Evolutionary conservation across 2,329 filamentous ascomycete genomes (phyloP).

Genomic region (Trematosphaeria pertusa): DNA sequence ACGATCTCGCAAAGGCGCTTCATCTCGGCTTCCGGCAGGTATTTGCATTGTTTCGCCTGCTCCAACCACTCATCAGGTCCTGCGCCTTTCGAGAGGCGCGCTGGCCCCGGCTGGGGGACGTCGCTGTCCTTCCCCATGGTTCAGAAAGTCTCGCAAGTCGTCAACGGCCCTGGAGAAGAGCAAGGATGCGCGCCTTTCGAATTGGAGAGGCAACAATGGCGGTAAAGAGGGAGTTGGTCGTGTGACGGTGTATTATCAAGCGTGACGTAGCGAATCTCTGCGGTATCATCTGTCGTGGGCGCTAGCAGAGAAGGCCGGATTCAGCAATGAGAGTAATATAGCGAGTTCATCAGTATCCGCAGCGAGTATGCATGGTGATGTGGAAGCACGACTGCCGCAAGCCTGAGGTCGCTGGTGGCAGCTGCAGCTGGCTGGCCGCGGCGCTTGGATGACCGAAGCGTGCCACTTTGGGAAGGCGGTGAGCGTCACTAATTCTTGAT

Average conservation of each 20-base stretch:
- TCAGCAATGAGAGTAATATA: constrained; percentile 5
- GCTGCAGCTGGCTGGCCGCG: constrained; percentile 13
- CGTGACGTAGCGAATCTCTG: constrained; percentile 34
- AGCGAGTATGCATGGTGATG: constrained; percentile 24
- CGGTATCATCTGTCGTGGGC: constrained; percentile 26
- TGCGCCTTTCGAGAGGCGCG: constrained; percentile 80
- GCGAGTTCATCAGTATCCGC: constrained; percentile 4
- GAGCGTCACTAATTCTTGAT: neutral
- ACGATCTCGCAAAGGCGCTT: constrained; percentile 99
- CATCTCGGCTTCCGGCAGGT: constrained; percentile 95
- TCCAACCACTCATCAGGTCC: constrained; percentile 96
- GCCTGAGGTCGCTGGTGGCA: constrained; percentile 11
- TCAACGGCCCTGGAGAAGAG: too few relatives aligned
- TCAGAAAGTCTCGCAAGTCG: neutral
- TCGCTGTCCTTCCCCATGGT: constrained; percentile 61
- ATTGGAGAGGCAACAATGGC: constrained; percentile 12
- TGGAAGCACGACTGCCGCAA: constrained; percentile 10
- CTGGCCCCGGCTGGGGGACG: constrained; percentile 89
- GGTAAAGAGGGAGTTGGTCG: constrained; percentile 19
- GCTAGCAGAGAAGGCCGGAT: constrained; percentile 7
- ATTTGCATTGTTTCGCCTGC: constrained; percentile 96
- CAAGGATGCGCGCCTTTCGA: too few relatives aligned
- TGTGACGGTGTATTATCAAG: constrained; percentile 40
- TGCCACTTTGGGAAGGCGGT: constrained; percentile 15
- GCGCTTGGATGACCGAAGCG: constrained; percentile 14